Evolutionary conservation across 2,329 filamentous ascomycete species (phyloP).

Genomic region (Colletotrichum sp.): DNA sequence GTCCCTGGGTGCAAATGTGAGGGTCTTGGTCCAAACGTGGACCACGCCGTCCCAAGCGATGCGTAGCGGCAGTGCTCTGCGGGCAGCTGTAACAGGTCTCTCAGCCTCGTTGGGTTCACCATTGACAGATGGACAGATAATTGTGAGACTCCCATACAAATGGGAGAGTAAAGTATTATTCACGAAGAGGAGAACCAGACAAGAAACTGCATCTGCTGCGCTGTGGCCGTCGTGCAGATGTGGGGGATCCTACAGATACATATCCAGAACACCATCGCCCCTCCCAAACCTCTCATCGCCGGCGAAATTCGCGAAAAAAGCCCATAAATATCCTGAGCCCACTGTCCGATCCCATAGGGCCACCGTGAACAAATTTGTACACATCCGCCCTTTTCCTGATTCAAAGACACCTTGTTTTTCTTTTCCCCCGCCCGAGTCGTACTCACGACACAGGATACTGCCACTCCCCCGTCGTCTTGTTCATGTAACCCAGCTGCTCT

Average conservation of each 20-base stretch:
- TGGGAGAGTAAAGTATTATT: constrained; percentile 2
- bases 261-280: constrained; percentile 22
- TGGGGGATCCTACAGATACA: constrained; percentile 18
- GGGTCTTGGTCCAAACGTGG: neutral
- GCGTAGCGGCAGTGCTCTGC: accelerated
- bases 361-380: neutral
- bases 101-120: neutral
- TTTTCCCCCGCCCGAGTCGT: neutral
- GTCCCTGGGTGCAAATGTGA: accelerated
- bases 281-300: neutral
- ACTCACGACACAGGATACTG: constrained; percentile 21
- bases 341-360: neutral
- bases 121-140: neutral
- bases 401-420: neutral
- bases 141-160: neutral
- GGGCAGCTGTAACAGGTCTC: neutral
- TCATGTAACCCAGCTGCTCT: constrained; percentile 21
- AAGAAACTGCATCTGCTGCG: constrained; percentile 7
- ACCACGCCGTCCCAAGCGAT: neutral
- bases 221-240: constrained; percentile 3
- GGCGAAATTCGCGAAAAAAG: neutral
- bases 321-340: neutral
- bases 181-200: neutral
- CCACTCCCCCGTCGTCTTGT: constrained; percentile 22
- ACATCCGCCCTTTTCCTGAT: neutral